These are phyloP conservation scores for Fagopyrum esculentum DNA, from an alignment of 148 eudicot genomes.

Conservation along the genomic window DNA sequence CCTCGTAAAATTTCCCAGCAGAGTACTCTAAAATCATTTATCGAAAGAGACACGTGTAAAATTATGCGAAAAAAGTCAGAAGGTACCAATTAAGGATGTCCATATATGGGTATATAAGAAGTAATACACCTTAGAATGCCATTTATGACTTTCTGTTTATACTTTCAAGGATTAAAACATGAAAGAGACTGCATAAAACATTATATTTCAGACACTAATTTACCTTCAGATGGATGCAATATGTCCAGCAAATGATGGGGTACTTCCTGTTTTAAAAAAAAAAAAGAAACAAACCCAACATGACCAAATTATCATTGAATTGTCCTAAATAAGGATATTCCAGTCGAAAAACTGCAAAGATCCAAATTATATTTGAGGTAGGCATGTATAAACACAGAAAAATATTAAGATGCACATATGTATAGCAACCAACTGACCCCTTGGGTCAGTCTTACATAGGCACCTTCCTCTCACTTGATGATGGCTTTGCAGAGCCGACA, in stretches of 20 bases:
- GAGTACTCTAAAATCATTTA: conserved; percentile 53
- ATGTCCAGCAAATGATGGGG: conserved; percentile 91
- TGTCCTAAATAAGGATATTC: neutral
- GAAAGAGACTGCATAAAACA: neutral
- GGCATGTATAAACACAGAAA: neutral
- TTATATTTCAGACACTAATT: conserved; percentile 1
- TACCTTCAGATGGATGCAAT: conserved; percentile 91
- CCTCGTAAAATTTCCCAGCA: conserved; percentile 83
- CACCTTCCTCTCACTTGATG: conserved; percentile 73
- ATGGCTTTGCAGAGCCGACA: conserved; percentile 94
- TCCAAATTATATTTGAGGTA: neutral
- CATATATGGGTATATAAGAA: neutral
- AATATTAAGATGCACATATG: neutral
- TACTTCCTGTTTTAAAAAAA: conserved; percentile 57
- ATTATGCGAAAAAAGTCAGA: neutral
- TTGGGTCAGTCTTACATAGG: conserved; percentile 15
- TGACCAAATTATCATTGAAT: neutral
- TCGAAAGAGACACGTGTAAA: neutral
- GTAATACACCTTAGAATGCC: conserved; percentile 1
- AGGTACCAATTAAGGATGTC: neutral
- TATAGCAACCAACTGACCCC: neutral
- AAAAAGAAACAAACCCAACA: neutral
- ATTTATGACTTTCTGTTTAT: neutral
- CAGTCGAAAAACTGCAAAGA: neutral
- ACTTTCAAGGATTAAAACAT: neutral